Evolutionary conservation across 306 rosid genomes (phyloP).

Genomic region (Cicer judaicum): DNA sequence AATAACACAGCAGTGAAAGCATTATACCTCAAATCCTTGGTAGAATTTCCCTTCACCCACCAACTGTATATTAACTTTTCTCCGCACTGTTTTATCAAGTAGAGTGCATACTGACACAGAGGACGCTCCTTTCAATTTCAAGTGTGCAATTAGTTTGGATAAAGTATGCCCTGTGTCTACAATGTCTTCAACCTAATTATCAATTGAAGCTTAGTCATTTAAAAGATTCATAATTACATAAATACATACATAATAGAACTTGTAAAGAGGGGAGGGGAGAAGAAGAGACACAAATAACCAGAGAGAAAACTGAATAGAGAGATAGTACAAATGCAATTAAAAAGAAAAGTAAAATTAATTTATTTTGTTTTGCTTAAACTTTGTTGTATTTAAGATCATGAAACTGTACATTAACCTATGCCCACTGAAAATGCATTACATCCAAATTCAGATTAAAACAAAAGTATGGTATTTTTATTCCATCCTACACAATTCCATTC

Average conservation of each 20-base stretch:
- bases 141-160: constrained; percentile 55
- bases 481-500: background rate
- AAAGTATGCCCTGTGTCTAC: constrained; percentile 83
- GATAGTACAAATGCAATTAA: background rate
- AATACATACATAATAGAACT: background rate
- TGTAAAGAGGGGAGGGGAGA: background rate
- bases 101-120: constrained; percentile 84
- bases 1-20: background rate
- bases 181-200: constrained; percentile 81
- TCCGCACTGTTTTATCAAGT: constrained; percentile 79
- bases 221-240: background rate
- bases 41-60: constrained; percentile 77
- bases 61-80: constrained; percentile 65
- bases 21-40: constrained; percentile 70
- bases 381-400: background rate
- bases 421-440: background rate
- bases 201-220: background rate
- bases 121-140: constrained; percentile 77
- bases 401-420: background rate
- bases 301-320: background rate
- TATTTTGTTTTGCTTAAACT: background rate
- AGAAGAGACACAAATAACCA: background rate
- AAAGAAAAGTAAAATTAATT: constrained; percentile 1
- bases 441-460: background rate
- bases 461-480: background rate